phyloP scores from a whole-genome alignment of 352 stramenopile species.

The Globisporangium cederbergense region DNA sequence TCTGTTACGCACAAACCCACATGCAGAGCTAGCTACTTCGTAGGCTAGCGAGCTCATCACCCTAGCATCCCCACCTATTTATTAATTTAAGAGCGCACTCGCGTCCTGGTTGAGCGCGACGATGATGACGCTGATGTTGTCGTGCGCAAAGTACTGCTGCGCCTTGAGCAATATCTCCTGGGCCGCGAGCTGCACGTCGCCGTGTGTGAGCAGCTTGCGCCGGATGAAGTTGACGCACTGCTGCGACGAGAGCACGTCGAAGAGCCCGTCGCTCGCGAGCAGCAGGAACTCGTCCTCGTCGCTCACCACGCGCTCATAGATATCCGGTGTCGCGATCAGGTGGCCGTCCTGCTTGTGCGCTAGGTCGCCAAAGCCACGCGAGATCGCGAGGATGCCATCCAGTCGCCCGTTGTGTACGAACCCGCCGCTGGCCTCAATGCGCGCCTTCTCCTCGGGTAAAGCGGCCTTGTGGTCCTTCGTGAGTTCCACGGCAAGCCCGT shows the following conservation, averaged over 20 bases:
- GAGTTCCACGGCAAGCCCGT: conserved; percentile 72
- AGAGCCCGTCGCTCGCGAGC: conserved; percentile 89
- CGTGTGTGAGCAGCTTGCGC: conserved; percentile 82
- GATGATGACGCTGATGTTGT: conserved; percentile 91
- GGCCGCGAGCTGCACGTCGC: conserved; percentile 86
- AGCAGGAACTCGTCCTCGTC: conserved; percentile 87
- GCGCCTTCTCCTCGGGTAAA: conserved; percentile 64
- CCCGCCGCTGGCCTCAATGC: conserved; percentile 78
- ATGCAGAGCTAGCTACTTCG: neutral
- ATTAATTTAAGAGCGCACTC: conserved; percentile 15
- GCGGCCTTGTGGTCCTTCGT: conserved; percentile 88
- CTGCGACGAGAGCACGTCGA: conserved; percentile 89
- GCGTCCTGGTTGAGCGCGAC: conserved; percentile 75
- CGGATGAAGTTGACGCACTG: conserved; percentile 90
- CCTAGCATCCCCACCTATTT: conserved; percentile 13
- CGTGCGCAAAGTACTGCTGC: conserved; percentile 86
- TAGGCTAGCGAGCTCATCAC: conserved; percentile 14
- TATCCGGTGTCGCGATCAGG: conserved; percentile 79
- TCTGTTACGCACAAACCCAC: neutral
- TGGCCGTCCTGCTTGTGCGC: conserved; percentile 89
- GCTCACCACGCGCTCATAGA: conserved; percentile 59
- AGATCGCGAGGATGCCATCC: conserved; percentile 86
- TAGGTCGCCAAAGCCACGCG: conserved; percentile 85
- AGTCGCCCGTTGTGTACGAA: conserved; percentile 88
- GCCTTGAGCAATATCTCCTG: conserved; percentile 87